Evolutionary conservation across 192 early-diverging fungal species (phyloP).

Genomic region (Backusella macrospora): DNA sequence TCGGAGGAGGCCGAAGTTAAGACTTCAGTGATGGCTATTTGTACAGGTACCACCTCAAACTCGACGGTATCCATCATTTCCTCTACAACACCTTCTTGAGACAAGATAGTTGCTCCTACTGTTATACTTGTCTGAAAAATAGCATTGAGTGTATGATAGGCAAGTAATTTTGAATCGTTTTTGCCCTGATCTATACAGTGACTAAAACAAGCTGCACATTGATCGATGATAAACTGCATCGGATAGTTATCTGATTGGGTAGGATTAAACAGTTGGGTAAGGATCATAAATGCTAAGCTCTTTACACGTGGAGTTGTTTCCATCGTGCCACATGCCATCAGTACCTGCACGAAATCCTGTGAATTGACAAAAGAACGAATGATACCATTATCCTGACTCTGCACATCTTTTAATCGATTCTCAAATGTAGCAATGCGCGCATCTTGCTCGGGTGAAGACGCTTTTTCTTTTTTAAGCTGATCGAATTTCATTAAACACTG

Average conservation of each 20-base stretch:
- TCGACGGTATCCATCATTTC: constrained; percentile 83
- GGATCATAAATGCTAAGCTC: constrained; percentile 31
- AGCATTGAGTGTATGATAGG: constrained; percentile 54
- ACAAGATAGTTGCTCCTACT: constrained; percentile 61
- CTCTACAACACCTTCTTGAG: constrained; percentile 62
- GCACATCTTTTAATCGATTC: constrained; percentile 10
- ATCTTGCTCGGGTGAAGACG: constrained; percentile 6
- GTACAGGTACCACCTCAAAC: constrained; percentile 67
- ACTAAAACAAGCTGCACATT: constrained; percentile 32
- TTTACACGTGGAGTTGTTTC: constrained; percentile 22
- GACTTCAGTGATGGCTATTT: constrained; percentile 64
- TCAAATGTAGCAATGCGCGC: constrained; percentile 10
- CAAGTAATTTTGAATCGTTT: constrained; percentile 39
- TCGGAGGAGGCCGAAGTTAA: constrained; percentile 64
- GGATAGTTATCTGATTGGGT: constrained; percentile 24
- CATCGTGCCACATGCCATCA: constrained; percentile 26
- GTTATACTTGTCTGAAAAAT: constrained; percentile 70
- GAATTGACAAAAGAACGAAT: constrained; percentile 33
- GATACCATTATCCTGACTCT: not conserved
- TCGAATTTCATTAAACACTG: not conserved
- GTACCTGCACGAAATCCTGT: constrained; percentile 26
- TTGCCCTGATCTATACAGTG: constrained; percentile 42
- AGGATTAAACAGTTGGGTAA: constrained; percentile 36
- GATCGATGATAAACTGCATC: constrained; percentile 31
- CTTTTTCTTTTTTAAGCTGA: not conserved